Percentiles rank a stretch among this genome's conserved stretches.
Evolutionary conservation across 371 early-diverging fungal genomes (phyloP).

Genomic region (Pancytospora philotis): DNA sequence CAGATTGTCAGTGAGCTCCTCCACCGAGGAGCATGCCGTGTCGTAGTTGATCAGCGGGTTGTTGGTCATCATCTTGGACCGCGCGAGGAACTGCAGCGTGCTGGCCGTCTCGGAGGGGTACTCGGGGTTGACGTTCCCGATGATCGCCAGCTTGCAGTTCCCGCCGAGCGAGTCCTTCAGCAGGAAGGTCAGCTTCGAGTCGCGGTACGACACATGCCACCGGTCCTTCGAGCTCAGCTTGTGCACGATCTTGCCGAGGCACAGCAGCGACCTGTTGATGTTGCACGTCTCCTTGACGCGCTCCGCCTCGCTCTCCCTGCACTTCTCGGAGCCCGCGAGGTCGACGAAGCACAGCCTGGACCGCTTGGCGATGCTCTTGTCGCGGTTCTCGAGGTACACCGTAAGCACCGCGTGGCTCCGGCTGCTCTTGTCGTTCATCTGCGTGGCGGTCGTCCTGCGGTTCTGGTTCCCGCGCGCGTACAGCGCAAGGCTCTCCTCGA

Average conservation of each 20-base stretch:
- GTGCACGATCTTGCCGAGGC: constrained; percentile 65
- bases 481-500: constrained; percentile 62
- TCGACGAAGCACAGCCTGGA: constrained; percentile 65
- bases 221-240: constrained; percentile 63
- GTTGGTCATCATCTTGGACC: constrained; percentile 57
- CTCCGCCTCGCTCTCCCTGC: constrained; percentile 61
- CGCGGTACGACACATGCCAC: constrained; percentile 65
- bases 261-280: constrained; percentile 66
- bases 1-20: constrained; percentile 48
- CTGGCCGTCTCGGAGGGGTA: constrained; percentile 47
- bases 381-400: constrained; percentile 61
- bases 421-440: constrained; percentile 64
- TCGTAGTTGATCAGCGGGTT: constrained; percentile 43
- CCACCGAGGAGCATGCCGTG: constrained; percentile 28
- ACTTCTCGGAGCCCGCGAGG: constrained; percentile 67
- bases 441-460: constrained; percentile 64
- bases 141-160: constrained; percentile 65
- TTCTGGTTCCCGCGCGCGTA: constrained; percentile 63
- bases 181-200: constrained; percentile 66
- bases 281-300: constrained; percentile 63
- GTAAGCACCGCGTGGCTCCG: constrained; percentile 65
- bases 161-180: constrained; percentile 66
- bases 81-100: constrained; percentile 53
- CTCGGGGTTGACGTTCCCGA: constrained; percentile 59
- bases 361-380: constrained; percentile 56